phyloP scores from a whole-genome alignment of 176 grass and related monocot genomes.

The Cenchrus fungigraminus region DNA sequence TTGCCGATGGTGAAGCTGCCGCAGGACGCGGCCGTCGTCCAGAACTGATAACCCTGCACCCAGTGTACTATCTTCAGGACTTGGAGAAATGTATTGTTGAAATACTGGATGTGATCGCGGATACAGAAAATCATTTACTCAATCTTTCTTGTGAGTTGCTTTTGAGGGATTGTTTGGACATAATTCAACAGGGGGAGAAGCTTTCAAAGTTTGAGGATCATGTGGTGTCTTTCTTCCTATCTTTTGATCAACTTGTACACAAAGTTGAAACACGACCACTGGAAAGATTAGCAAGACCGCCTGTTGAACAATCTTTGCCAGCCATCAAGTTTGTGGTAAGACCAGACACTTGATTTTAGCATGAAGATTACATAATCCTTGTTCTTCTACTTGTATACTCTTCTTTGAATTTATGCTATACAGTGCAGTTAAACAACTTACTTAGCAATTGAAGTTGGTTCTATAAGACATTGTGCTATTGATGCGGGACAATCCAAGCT shows the following conservation, averaged over 20 bases:
- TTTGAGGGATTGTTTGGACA: conserved; percentile 63
- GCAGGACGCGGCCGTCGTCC: conserved; percentile 40
- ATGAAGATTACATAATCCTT: conserved; percentile 5
- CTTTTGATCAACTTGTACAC: conserved; percentile 62
- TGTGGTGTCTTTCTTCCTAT: conserved; percentile 65
- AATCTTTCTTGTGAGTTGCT: conserved; percentile 67
- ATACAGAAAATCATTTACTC: conserved; percentile 50
- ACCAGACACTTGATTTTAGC: conserved; percentile 22
- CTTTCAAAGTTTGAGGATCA: conserved; percentile 62
- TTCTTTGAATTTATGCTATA: conserved; percentile 17
- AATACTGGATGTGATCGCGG: conserved; percentile 67
- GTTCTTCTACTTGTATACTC: conserved; percentile 10
- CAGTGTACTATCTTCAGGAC: conserved; percentile 70
- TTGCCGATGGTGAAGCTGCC: conserved; percentile 59
- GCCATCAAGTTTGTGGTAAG: conserved; percentile 75
- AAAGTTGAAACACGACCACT: conserved; percentile 80
- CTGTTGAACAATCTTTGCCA: conserved; percentile 64
- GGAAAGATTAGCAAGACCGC: conserved; percentile 73
- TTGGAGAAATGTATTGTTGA: conserved; percentile 72
- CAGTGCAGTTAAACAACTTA: conserved; percentile 8
- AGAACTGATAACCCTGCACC: conserved; percentile 73
- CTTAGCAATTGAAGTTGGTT: conserved; percentile 30
- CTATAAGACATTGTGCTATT: conserved; percentile 5
- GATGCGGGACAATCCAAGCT: conserved; percentile 67
- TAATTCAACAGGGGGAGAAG: conserved; percentile 67